Conservation (phyloP, 2,329 filamentous ascomycete genomes). For the Colletotrichum aenigma region DNA sequence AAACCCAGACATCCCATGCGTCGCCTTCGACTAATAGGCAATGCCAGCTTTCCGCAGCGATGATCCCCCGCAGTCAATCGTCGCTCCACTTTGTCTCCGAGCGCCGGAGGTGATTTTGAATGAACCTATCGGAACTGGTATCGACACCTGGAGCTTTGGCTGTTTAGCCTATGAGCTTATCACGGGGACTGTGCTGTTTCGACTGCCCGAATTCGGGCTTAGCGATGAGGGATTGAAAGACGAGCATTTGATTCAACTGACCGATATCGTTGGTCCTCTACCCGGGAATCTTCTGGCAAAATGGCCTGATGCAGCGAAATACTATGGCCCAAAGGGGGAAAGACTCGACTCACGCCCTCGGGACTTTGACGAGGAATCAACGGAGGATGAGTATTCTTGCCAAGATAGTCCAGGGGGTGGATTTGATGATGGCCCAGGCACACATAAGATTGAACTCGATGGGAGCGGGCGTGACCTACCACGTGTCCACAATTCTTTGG, state of each 20-base stretch:
- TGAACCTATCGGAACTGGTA: not conserved
- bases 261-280: slow-evolving; percentile 19
- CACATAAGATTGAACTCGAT: not conserved
- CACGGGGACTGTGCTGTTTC: slow-evolving; percentile 18
- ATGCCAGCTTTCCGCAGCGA: not conserved
- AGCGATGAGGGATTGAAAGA: slow-evolving; percentile 9
- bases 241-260: slow-evolving; percentile 19
- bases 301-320: slow-evolving; percentile 13
- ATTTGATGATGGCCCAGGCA: not conserved
- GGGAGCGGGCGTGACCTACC: not conserved
- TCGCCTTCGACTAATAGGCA: rapidly evolving
- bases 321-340: slow-evolving; percentile 9
- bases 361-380: not conserved
- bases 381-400: not conserved
- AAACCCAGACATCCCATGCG: not conserved
- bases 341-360: not conserved
- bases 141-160: slow-evolving; percentile 26
- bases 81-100: not conserved
- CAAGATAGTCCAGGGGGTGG: not conserved
- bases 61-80: not conserved
- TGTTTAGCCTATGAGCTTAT: slow-evolving; percentile 24
- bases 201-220: not conserved
- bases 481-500: not conserved
- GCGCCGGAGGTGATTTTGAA: not conserved
- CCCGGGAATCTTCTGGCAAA: slow-evolving; percentile 13